These are phyloP conservation scores for Pholiota adiposa DNA, from an alignment of 1,284 basidiomycete species.

Conservation along the genomic window DNA sequence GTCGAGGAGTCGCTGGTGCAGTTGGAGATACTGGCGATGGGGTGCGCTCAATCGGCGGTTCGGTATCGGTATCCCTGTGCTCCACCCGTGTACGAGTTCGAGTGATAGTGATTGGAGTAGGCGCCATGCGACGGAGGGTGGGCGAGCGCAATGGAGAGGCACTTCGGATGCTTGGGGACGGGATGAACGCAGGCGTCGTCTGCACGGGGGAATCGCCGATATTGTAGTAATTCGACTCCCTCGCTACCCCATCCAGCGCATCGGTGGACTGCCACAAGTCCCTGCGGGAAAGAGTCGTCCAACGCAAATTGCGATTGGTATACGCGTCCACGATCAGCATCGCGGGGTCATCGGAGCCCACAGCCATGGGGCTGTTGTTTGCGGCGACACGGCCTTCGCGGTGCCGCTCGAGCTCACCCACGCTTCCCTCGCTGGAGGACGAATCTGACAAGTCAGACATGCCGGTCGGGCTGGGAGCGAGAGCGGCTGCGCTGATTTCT, in stretches of 20 bases:
- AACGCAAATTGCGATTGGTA: constrained; percentile 31
- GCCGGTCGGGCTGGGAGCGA: constrained; percentile 12
- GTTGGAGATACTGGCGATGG: constrained; percentile 14
- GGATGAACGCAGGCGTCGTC: not conserved
- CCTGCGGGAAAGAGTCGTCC: constrained; percentile 19
- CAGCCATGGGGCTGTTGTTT: constrained; percentile 40
- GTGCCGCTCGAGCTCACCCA: constrained; percentile 37
- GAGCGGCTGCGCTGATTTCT: not conserved
- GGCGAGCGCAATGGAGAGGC: constrained; percentile 25
- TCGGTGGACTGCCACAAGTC: constrained; percentile 5
- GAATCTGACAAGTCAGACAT: constrained; percentile 29
- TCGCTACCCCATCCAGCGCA: not conserved
- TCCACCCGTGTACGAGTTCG: constrained; percentile 16
- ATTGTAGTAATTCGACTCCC: not conserved
- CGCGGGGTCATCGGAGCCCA: constrained; percentile 41
- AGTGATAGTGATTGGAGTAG: constrained; percentile 34
- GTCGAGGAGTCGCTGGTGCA: not conserved
- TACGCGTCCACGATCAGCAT: constrained; percentile 40
- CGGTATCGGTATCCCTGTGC: constrained; percentile 8
- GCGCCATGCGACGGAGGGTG: constrained; percentile 29
- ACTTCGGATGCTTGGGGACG: not conserved
- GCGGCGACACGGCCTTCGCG: not conserved
- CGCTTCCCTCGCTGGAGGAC: constrained; percentile 37
- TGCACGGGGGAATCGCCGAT: not conserved
- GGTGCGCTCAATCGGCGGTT: not conserved